These are phyloP conservation scores for Mycena floridula DNA, from an alignment of 768 basidiomycete species.

Conservation along the genomic window DNA sequence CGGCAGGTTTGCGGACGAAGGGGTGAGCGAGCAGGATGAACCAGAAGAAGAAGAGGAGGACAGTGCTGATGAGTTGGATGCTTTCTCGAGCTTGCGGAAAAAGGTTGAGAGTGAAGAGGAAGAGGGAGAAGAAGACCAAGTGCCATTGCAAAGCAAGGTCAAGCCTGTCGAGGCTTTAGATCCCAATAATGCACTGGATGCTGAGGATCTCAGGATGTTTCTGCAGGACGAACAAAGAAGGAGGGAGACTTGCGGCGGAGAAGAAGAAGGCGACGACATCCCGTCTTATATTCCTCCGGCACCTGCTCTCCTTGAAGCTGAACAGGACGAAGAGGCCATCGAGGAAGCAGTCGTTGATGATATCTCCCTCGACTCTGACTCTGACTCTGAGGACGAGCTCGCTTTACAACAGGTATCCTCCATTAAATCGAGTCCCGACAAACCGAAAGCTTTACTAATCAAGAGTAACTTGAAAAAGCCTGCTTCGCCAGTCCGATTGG, in stretches of 20 bases:
- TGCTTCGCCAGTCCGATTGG: not conserved
- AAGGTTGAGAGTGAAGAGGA: slow-evolving; percentile 21
- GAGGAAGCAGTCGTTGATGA: not conserved
- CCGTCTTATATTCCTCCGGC: not conserved
- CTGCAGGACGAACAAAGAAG: slow-evolving; percentile 54
- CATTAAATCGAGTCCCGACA: slow-evolving; percentile 4
- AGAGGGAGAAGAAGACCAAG: slow-evolving; percentile 18
- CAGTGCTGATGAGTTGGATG: slow-evolving; percentile 57
- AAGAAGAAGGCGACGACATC: slow-evolving; percentile 18
- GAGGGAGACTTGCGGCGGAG: slow-evolving; percentile 41
- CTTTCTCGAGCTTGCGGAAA: slow-evolving; percentile 30
- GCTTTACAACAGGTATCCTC: slow-evolving; percentile 10
- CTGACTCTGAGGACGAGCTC: slow-evolving; percentile 25
- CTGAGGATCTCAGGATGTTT: slow-evolving; percentile 60
- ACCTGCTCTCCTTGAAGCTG: not conserved
- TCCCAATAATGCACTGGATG: slow-evolving; percentile 38
- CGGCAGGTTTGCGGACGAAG: slow-evolving; percentile 40
- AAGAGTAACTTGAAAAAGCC: too few relatives aligned
- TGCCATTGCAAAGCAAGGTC: not conserved
- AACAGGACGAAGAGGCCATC: slow-evolving; percentile 1
- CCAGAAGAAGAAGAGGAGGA: slow-evolving; percentile 45
- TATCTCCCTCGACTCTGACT: slow-evolving; percentile 6
- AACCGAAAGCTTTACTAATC: not conserved
- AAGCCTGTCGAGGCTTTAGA: slow-evolving; percentile 2
- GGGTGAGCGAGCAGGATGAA: slow-evolving; percentile 28